phyloP scores from a whole-genome alignment of 768 basidiomycete genomes.

The Rossbeevera mucosa region DNA sequence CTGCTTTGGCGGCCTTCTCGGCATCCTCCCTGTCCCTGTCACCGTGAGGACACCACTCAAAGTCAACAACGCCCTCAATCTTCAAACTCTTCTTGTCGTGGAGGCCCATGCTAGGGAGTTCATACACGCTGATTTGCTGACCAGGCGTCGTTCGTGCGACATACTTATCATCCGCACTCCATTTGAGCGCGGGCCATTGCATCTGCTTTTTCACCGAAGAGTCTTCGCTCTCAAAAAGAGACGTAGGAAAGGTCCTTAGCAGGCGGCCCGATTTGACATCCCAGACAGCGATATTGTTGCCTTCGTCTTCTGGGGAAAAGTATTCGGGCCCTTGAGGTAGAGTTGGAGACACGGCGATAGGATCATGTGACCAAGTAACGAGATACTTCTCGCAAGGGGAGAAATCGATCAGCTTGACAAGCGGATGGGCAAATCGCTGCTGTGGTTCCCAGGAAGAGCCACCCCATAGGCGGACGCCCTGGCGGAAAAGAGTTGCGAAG shows the following conservation, averaged over 20 bases:
- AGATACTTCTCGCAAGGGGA: conserved; percentile 95
- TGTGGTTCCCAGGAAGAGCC: conserved; percentile 86
- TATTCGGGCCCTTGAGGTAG: conserved; percentile 77
- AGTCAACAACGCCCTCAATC: conserved; percentile 95
- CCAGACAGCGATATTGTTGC: conserved; percentile 97
- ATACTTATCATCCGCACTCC: conserved; percentile 95
- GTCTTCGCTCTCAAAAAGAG: conserved; percentile 54
- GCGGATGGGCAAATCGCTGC: conserved; percentile 90
- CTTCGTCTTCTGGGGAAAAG: conserved; percentile 92
- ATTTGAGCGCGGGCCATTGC: conserved; percentile 95
- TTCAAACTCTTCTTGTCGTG: conserved; percentile 96
- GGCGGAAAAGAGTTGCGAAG: conserved; percentile 88
- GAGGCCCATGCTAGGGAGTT: conserved; percentile 89
- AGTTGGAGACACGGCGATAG: conserved; percentile 80
- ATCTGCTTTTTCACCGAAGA: conserved; percentile 68
- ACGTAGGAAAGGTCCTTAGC: conserved; percentile 83
- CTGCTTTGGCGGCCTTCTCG: conserved; percentile 38
- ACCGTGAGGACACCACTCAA: conserved; percentile 95
- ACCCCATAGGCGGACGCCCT: conserved; percentile 95
- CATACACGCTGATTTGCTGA: conserved; percentile 93
- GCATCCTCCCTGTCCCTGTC: conserved; percentile 81
- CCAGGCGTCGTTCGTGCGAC: conserved; percentile 86
- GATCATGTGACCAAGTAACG: conserved; percentile 95
- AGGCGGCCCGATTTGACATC: conserved; percentile 91
- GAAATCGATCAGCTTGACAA: conserved; percentile 94